Evolutionary conservation across 495 filamentous ascomycete genomes (phyloP), one percentile per base, ranked within the genome.

Genomic region (Tuber umbilicatum): DNA sequence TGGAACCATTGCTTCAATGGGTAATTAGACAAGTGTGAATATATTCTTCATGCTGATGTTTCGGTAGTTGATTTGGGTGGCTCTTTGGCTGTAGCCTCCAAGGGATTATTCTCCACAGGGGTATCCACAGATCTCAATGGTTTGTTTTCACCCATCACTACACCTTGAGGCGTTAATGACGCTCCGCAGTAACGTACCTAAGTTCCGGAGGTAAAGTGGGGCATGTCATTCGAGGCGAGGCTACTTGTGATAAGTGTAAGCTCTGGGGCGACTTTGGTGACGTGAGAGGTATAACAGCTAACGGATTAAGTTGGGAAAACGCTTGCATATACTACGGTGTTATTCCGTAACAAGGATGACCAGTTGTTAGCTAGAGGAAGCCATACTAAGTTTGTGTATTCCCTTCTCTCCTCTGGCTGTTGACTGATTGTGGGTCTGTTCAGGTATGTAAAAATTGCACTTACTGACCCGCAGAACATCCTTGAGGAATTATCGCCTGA

Each of bases 51-150:
- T 47, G 70, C 74, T 81, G 27, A 75, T 71, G 74, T 72, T 60
- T 75, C 27, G 35, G 72, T 21, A 91, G 94, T 97, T 68, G 95
- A 99, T 80, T 87, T 98, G 0, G 95, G 95, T 5, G 95, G 95
- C 27, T 97, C 93, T 14, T 85, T 99, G 31, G 95, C 94, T 7
- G 94, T 99, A 40, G 94, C 95, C 39, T 97, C 95, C 3, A 89
- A 89, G 76, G 95, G 95, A 0, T 85, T 97, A 1, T 97, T 89
- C 80, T 88, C 92, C 37, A 99, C 95, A 0, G 95, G 95, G 12
- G 94, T 99, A 9, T 94, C 93, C 0, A 97, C 95, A 0, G 95
- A 99, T 82, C 81, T 99, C 16, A 97, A 92, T 79, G 91, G 93
- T 93, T 84, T 76, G 85, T 78, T 19, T 35, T 76, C 5, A 80